Percentiles rank a stretch among this genome's conserved stretches.
Evolutionary conservation across 2,329 filamentous ascomycete species (phyloP).

Genomic region (Trichoderma cornu-damae): DNA sequence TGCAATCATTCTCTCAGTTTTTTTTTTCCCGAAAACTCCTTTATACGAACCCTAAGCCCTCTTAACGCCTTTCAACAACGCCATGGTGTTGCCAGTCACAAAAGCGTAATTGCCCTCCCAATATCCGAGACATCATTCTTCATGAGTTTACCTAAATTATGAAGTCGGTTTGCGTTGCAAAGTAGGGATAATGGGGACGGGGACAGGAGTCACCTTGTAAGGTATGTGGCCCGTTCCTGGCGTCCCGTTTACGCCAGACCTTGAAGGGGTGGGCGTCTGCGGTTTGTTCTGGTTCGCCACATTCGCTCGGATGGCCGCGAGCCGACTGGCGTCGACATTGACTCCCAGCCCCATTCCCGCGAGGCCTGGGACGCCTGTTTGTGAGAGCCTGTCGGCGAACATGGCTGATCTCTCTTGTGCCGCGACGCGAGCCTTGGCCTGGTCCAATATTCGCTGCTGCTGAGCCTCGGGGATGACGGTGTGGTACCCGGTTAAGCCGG

Average conservation of each 20-base stretch:
- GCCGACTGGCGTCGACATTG: slow-evolving; percentile 29
- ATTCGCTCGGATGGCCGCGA: slow-evolving; percentile 35
- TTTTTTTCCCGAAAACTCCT: slow-evolving; percentile 14
- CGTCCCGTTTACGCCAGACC: slow-evolving; percentile 33
- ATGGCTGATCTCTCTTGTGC: slow-evolving; percentile 41
- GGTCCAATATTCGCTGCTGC: slow-evolving; percentile 47
- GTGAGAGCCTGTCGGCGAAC: slow-evolving; percentile 41
- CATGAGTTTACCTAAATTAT: slow-evolving; percentile 5
- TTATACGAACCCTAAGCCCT: slow-evolving; percentile 11
- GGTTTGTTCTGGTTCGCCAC: slow-evolving; percentile 35
- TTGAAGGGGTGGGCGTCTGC: slow-evolving; percentile 32
- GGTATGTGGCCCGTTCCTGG: slow-evolving; percentile 31
- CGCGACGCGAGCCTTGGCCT: slow-evolving; percentile 45
- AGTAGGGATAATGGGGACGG: slow-evolving; percentile 40
- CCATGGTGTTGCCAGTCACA: slow-evolving; percentile 9
- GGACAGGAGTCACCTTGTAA: slow-evolving; percentile 42
- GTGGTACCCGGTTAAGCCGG: slow-evolving; percentile 43
- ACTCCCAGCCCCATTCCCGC: slow-evolving; percentile 35
- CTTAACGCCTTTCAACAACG: slow-evolving; percentile 14
- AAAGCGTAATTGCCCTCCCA: not conserved
- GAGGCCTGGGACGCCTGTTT: slow-evolving; percentile 42
- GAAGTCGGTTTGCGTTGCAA: slow-evolving; percentile 25
- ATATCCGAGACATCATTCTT: slow-evolving; percentile 2
- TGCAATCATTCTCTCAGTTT: not conserved
- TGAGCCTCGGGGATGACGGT: slow-evolving; percentile 47